phyloP scores from a whole-genome alignment of 345 rosid genomes.

The Noccaea bulbosa region DNA sequence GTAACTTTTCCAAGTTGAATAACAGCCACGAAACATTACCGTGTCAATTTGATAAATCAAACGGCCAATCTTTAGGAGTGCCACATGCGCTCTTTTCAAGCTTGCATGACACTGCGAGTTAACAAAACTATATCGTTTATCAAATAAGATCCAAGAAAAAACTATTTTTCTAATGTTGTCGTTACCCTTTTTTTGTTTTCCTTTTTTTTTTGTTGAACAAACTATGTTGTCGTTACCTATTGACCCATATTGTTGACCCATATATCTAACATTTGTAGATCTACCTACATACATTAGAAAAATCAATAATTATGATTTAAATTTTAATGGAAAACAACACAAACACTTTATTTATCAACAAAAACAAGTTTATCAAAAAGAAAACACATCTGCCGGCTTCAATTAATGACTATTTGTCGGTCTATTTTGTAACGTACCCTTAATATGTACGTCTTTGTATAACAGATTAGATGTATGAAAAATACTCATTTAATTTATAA shows the following conservation, averaged over 20 bases:
- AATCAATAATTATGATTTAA: neutral
- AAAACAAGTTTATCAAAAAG: too few relatives aligned
- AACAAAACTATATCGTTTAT: too few relatives aligned
- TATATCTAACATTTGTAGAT: slow-evolving; percentile 31
- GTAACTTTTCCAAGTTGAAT: neutral
- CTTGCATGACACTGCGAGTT: neutral
- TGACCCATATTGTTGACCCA: slow-evolving; percentile 36
- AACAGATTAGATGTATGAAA: neutral
- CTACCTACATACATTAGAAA: slow-evolving; percentile 16
- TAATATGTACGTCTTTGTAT: neutral
- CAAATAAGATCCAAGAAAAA: too few relatives aligned
- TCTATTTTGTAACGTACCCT: neutral
- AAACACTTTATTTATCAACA: too few relatives aligned
- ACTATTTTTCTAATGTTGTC: neutral
- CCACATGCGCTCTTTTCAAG: slow-evolving; percentile 5
- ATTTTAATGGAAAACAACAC: neutral
- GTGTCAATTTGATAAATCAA: neutral
- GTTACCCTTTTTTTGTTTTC: too few relatives aligned
- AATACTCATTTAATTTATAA: neutral
- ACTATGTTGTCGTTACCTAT: neutral
- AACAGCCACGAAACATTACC: neutral
- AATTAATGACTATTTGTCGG: neutral
- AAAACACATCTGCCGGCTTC: neutral
- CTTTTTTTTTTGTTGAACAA: too few relatives aligned
- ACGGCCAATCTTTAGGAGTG: neutral